Base-by-base conservation (phyloP, 2,329 filamentous ascomycete genomes). In the Fusarium kyushuense region DNA sequence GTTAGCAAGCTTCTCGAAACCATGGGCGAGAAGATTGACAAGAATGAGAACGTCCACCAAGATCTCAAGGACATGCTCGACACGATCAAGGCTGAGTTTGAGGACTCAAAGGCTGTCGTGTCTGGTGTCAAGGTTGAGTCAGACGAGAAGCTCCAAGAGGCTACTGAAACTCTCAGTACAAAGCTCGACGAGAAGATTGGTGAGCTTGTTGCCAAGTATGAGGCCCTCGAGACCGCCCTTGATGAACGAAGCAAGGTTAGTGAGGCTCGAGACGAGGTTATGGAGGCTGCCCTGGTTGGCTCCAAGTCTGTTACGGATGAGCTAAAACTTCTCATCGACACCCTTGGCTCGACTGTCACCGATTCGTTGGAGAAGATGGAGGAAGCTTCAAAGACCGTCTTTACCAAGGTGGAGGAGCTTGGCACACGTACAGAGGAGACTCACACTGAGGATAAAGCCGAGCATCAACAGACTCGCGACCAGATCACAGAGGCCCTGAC, bases 331-430 rank as follows among this genome's bases (percentile, higher is more conserved):
- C 88, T 96, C 1, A 90, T 97, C 58, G 94, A 97, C 71, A 94
- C 92, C 0, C 89, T 97, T 46, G 92, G 93, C 10, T 88, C 89
- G 35, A 90, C 90, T 9, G 89, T 97, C 54, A 92, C 90, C 1
- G 93, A 96, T 54, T 91, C 92, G 1, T 87, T 94, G 58, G 92
- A 97, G 74, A 95, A 94, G 79, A 91, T 95, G 86, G 89, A 93
- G 57, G 90, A 93, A 74, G 93, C 96, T 43, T 95, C 93, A 10
- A 93, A 92, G 80, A 94, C 92, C 0, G 92, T 97, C 30, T 95
- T 97, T 71, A 88, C 86, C 52, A 90, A 91, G 69, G 91, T 97
- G 16, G 92, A 96, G 56, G 90, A 95, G 46, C 89, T 95, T 6
- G 90, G 90, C 69, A 82, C 81, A 66, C 93, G 92, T 76, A 83